Conservation (phyloP, 345 rosid genomes). For the Eucalyptus microcorys region DNA sequence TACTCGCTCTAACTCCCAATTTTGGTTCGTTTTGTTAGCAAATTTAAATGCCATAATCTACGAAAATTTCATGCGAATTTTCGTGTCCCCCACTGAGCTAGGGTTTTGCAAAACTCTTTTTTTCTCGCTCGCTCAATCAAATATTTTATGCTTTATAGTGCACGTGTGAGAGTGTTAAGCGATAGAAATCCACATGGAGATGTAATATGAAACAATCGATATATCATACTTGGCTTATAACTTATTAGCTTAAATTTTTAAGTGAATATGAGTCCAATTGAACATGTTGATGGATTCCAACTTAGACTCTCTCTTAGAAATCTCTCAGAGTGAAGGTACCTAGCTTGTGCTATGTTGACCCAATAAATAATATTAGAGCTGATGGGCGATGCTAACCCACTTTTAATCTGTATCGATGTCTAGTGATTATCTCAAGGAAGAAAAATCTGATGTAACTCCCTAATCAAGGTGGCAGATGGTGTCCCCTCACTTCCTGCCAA, state of each 20-base stretch:
- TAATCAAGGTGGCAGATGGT: not conserved
- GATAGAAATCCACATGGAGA: not conserved
- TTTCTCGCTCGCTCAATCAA: not conserved
- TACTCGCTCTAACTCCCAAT: not conserved
- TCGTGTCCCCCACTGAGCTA: not conserved
- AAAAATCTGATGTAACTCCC: not conserved
- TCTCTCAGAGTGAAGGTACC: accelerated
- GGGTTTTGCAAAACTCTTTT: not conserved
- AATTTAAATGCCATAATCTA: not conserved
- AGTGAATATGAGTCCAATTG: not conserved
- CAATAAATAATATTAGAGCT: not conserved
- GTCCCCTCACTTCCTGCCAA: not conserved
- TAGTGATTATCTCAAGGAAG: not conserved
- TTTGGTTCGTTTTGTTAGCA: not conserved
- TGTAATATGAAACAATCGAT: not conserved
- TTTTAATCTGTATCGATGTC: accelerated
- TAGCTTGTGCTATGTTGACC: not conserved
- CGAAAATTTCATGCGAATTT: not conserved
- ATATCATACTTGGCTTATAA: accelerated
- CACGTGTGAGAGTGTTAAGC: not conserved
- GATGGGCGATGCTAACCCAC: not conserved
- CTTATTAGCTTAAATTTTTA: not conserved
- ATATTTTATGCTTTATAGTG: accelerated
- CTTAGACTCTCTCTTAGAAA: not conserved
- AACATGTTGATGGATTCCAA: accelerated